These are phyloP conservation scores for Pulveroboletus sp. DNA, from an alignment of 768 basidiomycete genomes.

Conservation along the genomic window DNA sequence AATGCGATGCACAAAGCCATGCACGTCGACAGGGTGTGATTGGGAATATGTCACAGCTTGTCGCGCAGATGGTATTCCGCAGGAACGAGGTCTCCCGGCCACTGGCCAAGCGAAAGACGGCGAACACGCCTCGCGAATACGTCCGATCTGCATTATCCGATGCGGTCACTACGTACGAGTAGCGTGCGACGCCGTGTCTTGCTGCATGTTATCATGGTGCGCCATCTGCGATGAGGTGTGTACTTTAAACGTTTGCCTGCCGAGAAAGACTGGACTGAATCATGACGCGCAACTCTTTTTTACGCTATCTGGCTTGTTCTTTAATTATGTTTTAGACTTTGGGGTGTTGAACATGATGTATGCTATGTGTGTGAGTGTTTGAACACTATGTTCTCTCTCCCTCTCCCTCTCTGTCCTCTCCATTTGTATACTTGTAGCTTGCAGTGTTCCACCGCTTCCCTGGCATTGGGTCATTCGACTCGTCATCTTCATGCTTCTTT, in stretches of 20 bases:
- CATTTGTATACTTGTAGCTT: slow-evolving; percentile 29
- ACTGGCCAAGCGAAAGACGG: slow-evolving; percentile 33
- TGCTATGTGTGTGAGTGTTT: slow-evolving; percentile 20
- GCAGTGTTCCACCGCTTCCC: slow-evolving; percentile 11
- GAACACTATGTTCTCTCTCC: slow-evolving; percentile 20
- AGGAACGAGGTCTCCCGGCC: slow-evolving; percentile 37
- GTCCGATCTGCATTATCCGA: slow-evolving; percentile 29
- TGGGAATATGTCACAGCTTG: slow-evolving; percentile 37
- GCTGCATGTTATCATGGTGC: slow-evolving; percentile 9
- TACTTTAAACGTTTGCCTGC: slow-evolving; percentile 1
- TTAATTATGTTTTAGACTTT: slow-evolving; percentile 10
- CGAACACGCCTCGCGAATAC: slow-evolving; percentile 17
- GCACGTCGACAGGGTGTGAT: slow-evolving; percentile 21
- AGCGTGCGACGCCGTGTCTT: background rate
- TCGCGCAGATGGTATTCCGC: slow-evolving; percentile 46
- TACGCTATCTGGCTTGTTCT: slow-evolving; percentile 8
- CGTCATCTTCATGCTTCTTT: slow-evolving; percentile 3
- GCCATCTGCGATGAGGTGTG: slow-evolving; percentile 24
- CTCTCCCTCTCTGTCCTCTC: slow-evolving; percentile 6
- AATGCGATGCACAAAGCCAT: slow-evolving; percentile 15
- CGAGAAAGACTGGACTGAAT: slow-evolving; percentile 22
- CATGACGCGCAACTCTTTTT: background rate
- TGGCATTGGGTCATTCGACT: slow-evolving; percentile 1
- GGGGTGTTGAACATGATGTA: slow-evolving; percentile 21
- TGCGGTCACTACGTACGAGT: slow-evolving; percentile 14